Conservation (phyloP, 2,329 filamentous ascomycete genomes). For the Didymella sp. region DNA sequence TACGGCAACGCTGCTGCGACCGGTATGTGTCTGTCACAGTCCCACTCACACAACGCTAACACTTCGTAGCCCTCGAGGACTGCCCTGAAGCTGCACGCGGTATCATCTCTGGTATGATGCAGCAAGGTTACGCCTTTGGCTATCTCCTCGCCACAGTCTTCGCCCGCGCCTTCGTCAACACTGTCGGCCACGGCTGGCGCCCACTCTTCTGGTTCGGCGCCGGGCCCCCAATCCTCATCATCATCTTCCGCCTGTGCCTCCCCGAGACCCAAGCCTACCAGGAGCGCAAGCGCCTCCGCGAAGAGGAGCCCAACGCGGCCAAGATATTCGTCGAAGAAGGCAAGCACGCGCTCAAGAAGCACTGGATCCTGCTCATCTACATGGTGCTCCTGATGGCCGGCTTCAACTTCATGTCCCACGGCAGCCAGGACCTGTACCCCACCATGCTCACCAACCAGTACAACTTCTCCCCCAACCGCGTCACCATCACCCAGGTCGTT, state of each 20-base stretch:
- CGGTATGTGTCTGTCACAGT: conserved; percentile 18
- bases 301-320: conserved; percentile 64
- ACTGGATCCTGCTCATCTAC: conserved; percentile 83
- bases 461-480: conserved; percentile 57
- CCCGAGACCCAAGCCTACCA: conserved; percentile 79
- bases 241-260: conserved; percentile 76
- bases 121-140: conserved; percentile 70
- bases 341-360: conserved; percentile 76
- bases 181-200: conserved; percentile 80
- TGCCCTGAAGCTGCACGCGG: conserved; percentile 65
- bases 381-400: conserved; percentile 87
- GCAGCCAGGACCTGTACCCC: conserved; percentile 71
- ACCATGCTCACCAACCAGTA: conserved; percentile 67
- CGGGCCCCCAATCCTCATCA: conserved; percentile 79
- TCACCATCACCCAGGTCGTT: conserved; percentile 59
- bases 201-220: conserved; percentile 91
- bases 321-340: conserved; percentile 77
- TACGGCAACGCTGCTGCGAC: conserved; percentile 69
- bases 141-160: conserved; percentile 68
- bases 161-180: conserved; percentile 70
- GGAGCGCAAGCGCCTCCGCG: conserved; percentile 69
- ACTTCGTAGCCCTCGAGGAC: conserved; percentile 61
- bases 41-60: neutral
- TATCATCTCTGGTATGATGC: conserved; percentile 67
- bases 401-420: conserved; percentile 91